Base-by-base conservation (phyloP, 177 flowering plant species). In the Telopea speciosissima region DNA sequence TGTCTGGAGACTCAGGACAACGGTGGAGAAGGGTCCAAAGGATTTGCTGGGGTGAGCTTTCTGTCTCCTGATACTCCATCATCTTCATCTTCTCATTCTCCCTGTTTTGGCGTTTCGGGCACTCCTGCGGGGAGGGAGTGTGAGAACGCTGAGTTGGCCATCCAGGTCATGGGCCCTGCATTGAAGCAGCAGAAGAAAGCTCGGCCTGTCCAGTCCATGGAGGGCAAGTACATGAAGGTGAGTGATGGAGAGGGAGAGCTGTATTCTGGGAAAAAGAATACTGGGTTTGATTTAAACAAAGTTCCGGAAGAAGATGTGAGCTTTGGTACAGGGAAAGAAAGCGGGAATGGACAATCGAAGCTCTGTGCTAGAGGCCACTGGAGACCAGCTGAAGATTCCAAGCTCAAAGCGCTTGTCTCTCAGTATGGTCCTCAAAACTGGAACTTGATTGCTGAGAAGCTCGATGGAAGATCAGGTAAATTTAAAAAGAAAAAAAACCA, bases 401-500 rank as follows among this genome's bases (percentile, higher is more conserved):
- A 83, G 76, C 95, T 90, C 67, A 84, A 72, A 72, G 89, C 85
- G 49, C 92, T 88, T 70, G 92, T 90, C 5, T 73, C 85, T 33
- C 86, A 79, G 24, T 82, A 73, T 72, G 95, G 95, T 68, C 90
- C 95, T 69, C 95, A 90, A 73, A 80, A 80, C 63, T 80, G 83
- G 81, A 80, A 80, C 63, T 68, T 80, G 45, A 78, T 80, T 28
- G 92, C 90, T 61, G 86, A 87, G 62, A 80, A 86, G 61, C 87
- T 90, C 49, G 81, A 83, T 58, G 95, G 89, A 74, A 79, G 93
- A 80, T 78, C 83, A 75, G 83, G 82, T 80, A 67, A 70, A 14
- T 63, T 23, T 56, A 67, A 24, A 45, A n/a, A 22, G 59, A 2
- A 5, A 2, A 21, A 24, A 16, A 61, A 44, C 3, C 22, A 65